Evolutionary conservation across 2,329 filamentous ascomycete genomes (phyloP).

Genomic region (Simplicillium aogashimaense): DNA sequence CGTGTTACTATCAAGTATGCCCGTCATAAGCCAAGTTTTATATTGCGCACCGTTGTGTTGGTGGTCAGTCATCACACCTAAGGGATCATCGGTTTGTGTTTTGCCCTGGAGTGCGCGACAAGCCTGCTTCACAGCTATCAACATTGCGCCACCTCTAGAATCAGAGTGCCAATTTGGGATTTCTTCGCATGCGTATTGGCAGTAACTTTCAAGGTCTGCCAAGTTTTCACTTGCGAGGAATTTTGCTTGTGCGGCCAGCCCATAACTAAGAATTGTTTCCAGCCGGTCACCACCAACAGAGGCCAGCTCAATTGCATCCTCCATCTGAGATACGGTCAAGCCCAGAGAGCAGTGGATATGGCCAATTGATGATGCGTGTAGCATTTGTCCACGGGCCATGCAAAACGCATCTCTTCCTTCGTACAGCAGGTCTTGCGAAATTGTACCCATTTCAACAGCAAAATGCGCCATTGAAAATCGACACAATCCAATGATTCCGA

Average conservation of each 20-base stretch:
- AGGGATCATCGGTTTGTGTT: conserved; percentile 41
- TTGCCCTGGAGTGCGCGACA: conserved; percentile 67
- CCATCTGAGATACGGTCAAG: conserved; percentile 48
- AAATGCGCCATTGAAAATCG: conserved; percentile 63
- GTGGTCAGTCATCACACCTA: conserved; percentile 56
- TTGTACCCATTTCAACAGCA: conserved; percentile 53
- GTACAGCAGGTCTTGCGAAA: conserved; percentile 55
- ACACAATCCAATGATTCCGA: conserved; percentile 56
- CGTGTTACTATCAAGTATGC: conserved; percentile 48
- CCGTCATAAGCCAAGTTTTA: conserved; percentile 46
- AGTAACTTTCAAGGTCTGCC: conserved; percentile 59
- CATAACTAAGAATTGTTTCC: conserved; percentile 62
- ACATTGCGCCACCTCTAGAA: conserved; percentile 58
- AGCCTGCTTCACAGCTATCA: conserved; percentile 57
- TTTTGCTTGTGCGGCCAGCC: conserved; percentile 54
- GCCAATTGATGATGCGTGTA: conserved; percentile 60
- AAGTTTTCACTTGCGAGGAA: conserved; percentile 63
- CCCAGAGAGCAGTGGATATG: conserved; percentile 57
- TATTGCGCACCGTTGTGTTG: conserved; percentile 50
- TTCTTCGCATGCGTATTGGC: conserved; percentile 63
- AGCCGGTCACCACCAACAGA: conserved; percentile 60
- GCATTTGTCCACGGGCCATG: conserved; percentile 56
- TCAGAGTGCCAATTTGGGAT: conserved; percentile 64
- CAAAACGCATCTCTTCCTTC: conserved; percentile 54
- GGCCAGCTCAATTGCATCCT: conserved; percentile 56